A percentile compares a stretch with the other conserved stretches of the same genome.
Conservation (phyloP, 768 basidiomycete genomes). For the Boletus rubescentipes region DNA sequence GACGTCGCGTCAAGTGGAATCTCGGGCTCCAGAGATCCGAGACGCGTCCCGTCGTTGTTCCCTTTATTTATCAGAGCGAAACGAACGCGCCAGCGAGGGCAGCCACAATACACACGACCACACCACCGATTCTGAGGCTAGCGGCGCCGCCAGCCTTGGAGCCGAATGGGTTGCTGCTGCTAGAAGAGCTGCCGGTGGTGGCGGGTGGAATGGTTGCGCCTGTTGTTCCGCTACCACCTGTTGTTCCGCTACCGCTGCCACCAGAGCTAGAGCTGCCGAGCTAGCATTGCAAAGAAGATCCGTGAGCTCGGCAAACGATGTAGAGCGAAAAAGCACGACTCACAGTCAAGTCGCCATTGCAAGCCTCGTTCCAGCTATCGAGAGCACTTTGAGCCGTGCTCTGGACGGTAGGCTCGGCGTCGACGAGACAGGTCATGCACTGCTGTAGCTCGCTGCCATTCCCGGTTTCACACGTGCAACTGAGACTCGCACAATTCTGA, state of each 20-base stretch:
- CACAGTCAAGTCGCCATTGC: slow-evolving; percentile 20
- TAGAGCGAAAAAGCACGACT: neutral
- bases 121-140: slow-evolving; percentile 2
- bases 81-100: slow-evolving; percentile 12
- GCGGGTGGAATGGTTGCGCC: neutral
- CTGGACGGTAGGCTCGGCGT: neutral
- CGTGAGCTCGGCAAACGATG: neutral
- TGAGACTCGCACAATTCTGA: slow-evolving; percentile 12
- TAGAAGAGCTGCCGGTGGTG: neutral
- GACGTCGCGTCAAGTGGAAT: no score
- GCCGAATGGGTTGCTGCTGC: neutral
- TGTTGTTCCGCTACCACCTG: neutral
- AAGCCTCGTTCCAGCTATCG: slow-evolving; percentile 16
- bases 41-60: neutral
- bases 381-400: slow-evolving; percentile 9
- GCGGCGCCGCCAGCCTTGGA: neutral
- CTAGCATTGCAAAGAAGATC: neutral
- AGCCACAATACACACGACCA: slow-evolving; percentile 2
- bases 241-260: neutral
- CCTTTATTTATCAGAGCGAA: slow-evolving; percentile 5
- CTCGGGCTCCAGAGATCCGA: no score
- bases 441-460: slow-evolving; percentile 13
- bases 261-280: slow-evolving; percentile 7
- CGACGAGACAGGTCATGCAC: slow-evolving; percentile 24
- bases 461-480: slow-evolving; percentile 13